Percentiles rank a stretch among this genome's conserved stretches.
These are phyloP conservation scores for Crithidia fasciculata DNA, from an alignment of 208 protist genomes.

Conservation along the genomic window DNA sequence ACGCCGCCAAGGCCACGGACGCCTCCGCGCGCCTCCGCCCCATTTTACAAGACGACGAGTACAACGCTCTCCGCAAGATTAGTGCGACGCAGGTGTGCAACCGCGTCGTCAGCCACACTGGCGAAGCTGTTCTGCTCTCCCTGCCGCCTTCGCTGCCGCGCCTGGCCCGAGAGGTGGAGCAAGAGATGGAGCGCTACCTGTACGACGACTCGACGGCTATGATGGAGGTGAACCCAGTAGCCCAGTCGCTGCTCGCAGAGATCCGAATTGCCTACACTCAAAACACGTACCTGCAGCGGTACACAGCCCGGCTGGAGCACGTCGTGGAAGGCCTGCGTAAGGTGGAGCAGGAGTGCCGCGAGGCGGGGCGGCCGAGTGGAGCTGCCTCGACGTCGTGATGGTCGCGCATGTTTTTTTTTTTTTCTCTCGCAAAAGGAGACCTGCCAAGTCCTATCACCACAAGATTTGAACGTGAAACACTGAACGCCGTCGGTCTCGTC, in stretches of 20 bases:
- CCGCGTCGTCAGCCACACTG: constrained; percentile 52
- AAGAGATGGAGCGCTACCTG: constrained; percentile 75
- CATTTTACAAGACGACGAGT: constrained; percentile 29
- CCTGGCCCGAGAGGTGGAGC: constrained; percentile 68
- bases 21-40: not conserved
- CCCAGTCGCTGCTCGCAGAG: constrained; percentile 40
- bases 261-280: constrained; percentile 69
- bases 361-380: constrained; percentile 3
- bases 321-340: constrained; percentile 48
- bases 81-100: constrained; percentile 43
- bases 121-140: constrained; percentile 65
- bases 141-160: constrained; percentile 43
- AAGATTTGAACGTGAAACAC: too few species aligned
- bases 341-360: constrained; percentile 33
- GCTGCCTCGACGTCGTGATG: not conserved
- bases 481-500: too few species aligned
- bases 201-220: constrained; percentile 70
- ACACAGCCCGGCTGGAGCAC: constrained; percentile 36
- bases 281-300: constrained; percentile 58
- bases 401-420: too few species aligned
- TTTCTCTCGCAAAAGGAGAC: too few species aligned
- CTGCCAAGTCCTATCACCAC: too few species aligned
- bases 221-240: constrained; percentile 52
- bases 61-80: constrained; percentile 27
- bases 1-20: not conserved